Percentiles rank a stretch among this genome's conserved stretches.
Conservation (phyloP, 495 filamentous ascomycete species). For the Cenococcum geophilum region DNA sequence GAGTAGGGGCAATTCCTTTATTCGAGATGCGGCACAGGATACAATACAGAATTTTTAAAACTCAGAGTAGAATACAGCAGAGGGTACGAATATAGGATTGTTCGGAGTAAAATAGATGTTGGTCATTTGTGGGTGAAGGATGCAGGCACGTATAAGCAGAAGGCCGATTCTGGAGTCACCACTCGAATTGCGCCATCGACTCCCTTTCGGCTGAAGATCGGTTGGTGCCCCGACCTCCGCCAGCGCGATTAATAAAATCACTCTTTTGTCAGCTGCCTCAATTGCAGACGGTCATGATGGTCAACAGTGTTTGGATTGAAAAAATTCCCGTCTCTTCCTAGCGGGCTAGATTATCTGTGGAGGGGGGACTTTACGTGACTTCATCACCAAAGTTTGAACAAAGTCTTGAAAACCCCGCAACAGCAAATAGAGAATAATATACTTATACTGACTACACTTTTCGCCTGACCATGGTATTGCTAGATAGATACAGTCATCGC, state of each 20-base stretch:
- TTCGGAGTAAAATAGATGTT: not conserved
- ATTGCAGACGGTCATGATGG: too few relatives aligned
- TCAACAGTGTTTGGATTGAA: too few relatives aligned
- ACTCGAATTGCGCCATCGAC: slow-evolving; percentile 25
- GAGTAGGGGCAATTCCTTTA: slow-evolving; percentile 6
- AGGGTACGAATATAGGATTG: not conserved
- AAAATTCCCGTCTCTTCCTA: too few relatives aligned
- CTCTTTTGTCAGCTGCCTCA: not conserved
- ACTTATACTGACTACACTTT: not conserved
- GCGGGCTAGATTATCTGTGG: too few relatives aligned
- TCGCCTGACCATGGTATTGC: not conserved
- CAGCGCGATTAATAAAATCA: not conserved
- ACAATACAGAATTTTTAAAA: not conserved
- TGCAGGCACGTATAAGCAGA: slow-evolving; percentile 14
- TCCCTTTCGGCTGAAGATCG: not conserved
- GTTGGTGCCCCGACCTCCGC: not conserved
- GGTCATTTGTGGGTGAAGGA: slow-evolving; percentile 12
- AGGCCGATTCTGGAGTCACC: slow-evolving; percentile 18
- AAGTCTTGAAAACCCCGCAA: too few relatives aligned
- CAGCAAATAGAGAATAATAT: too few relatives aligned
- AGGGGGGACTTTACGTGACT: too few relatives aligned
- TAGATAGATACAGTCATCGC: not conserved
- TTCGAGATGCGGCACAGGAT: not conserved
- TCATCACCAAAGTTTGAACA: too few relatives aligned
- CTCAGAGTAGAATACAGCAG: not conserved